phyloP scores from a whole-genome alignment of 306 rosid genomes.

The Arachis stenosperma region DNA sequence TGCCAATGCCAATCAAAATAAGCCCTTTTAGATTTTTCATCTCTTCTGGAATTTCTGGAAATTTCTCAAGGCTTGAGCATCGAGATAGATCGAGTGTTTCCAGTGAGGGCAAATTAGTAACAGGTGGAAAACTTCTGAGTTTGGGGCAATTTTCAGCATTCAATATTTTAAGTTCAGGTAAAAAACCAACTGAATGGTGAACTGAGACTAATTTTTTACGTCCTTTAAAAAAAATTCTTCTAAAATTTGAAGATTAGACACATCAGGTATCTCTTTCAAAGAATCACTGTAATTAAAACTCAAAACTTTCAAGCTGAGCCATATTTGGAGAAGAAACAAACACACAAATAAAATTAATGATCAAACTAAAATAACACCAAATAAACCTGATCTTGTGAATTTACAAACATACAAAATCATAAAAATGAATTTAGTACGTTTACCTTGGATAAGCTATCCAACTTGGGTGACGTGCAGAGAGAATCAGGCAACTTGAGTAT shows the following conservation, averaged over 20 bases:
- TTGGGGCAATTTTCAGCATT: too few relatives aligned
- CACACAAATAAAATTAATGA: background rate
- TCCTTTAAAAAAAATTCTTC: background rate
- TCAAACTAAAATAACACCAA: background rate
- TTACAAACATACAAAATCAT: background rate
- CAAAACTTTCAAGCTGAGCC: background rate
- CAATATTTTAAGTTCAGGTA: too few relatives aligned
- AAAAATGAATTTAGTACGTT: background rate
- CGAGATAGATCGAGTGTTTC: too few relatives aligned
- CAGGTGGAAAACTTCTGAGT: too few relatives aligned
- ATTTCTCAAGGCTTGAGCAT: too few relatives aligned
- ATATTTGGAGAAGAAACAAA: background rate
- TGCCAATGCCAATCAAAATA: background rate
- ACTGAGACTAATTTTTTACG: too few relatives aligned
- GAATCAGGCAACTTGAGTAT: background rate
- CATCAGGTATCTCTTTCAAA: background rate
- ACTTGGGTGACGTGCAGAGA: background rate
- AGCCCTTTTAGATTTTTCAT: conserved; percentile 7
- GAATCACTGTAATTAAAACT: rapidly evolving
- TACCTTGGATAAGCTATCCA: background rate
- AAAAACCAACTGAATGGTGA: too few relatives aligned
- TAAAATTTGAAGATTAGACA: background rate
- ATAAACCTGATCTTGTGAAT: background rate
- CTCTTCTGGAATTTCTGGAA: background rate
- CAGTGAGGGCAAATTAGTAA: too few relatives aligned